Evolutionary conservation across 371 early-diverging fungal species (phyloP).

Genomic region (Rhizopus microsporus): DNA sequence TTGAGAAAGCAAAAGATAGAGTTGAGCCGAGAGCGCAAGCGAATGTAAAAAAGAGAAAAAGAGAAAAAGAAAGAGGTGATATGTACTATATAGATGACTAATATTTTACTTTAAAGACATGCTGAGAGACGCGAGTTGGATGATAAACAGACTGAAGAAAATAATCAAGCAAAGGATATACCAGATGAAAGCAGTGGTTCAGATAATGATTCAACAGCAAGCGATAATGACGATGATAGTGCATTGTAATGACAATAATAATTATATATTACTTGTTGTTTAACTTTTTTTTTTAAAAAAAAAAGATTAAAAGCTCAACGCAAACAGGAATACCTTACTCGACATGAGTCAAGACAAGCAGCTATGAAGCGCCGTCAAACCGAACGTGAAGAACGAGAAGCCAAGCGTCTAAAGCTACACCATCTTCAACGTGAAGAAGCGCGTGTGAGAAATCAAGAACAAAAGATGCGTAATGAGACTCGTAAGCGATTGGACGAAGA

Average conservation of each 20-base stretch:
- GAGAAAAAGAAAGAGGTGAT: not conserved
- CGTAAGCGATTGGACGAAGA: conserved; percentile 55
- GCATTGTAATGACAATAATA: conserved; percentile 11
- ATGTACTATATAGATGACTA: not conserved
- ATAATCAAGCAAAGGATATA: conserved; percentile 10
- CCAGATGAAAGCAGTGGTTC: conserved; percentile 13
- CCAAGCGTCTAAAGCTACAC: conserved; percentile 40
- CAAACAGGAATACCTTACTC: conserved; percentile 30
- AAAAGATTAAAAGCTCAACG: conserved; percentile 29
- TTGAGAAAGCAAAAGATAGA: conserved; percentile 70
- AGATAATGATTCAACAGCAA: conserved; percentile 28
- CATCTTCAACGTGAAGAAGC: conserved; percentile 53
- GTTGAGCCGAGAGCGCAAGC: conserved; percentile 61
- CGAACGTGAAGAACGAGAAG: conserved; percentile 55
- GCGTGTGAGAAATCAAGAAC: conserved; percentile 46
- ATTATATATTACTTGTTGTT: not conserved
- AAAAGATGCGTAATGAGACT: conserved; percentile 42
- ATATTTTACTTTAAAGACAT: conserved; percentile 14
- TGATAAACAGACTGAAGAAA: conserved; percentile 17
- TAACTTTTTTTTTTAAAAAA: not conserved
- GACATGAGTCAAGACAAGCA: conserved; percentile 57
- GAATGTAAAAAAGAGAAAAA: conserved; percentile 27
- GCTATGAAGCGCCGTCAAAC: conserved; percentile 52
- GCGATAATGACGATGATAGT: conserved; percentile 27
- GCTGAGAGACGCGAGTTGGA: conserved; percentile 43